Conservation (phyloP, 805 yeast species). For the Pichia insulana region DNA sequence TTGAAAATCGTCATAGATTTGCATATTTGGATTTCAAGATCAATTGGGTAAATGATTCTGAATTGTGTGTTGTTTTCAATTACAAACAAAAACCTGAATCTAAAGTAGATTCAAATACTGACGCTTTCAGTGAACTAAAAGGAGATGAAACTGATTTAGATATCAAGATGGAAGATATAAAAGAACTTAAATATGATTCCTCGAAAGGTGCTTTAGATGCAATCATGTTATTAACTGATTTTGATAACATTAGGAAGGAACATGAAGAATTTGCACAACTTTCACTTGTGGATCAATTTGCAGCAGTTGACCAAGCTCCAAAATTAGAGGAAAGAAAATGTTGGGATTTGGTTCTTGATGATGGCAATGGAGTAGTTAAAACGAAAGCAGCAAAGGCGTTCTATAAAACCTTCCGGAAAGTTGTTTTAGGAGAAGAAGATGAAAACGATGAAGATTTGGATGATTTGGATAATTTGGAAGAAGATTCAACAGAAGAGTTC, state of each 20-base stretch:
- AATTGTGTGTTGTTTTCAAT: conserved; percentile 47
- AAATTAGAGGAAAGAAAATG: conserved; percentile 9
- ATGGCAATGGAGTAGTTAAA: conserved; percentile 4
- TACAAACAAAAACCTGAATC: not conserved
- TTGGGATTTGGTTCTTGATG: conserved; percentile 11
- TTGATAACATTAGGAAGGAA: conserved; percentile 6
- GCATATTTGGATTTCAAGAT: conserved; percentile 31
- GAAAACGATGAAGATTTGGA: too few species aligned
- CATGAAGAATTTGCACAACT: conserved; percentile 9
- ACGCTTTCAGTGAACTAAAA: not conserved
- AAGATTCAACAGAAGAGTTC: not conserved
- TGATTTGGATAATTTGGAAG: not conserved
- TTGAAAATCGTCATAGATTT: conserved; percentile 22
- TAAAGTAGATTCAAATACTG: not conserved
- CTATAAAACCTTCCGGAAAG: not conserved
- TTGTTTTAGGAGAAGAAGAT: not conserved
- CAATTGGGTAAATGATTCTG: conserved; percentile 62
- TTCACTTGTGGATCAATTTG: conserved; percentile 4
- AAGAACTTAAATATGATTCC: conserved; percentile 3
- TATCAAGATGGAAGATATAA: not conserved
- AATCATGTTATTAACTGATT: conserved; percentile 6
- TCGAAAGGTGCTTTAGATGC: conserved; percentile 6
- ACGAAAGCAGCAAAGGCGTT: conserved; percentile 4
- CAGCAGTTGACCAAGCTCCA: conserved; percentile 7
- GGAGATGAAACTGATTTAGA: not conserved